These are phyloP conservation scores for Ascomycota sp. DNA, from an alignment of 2,329 filamentous ascomycete species.

Conservation along the genomic window DNA sequence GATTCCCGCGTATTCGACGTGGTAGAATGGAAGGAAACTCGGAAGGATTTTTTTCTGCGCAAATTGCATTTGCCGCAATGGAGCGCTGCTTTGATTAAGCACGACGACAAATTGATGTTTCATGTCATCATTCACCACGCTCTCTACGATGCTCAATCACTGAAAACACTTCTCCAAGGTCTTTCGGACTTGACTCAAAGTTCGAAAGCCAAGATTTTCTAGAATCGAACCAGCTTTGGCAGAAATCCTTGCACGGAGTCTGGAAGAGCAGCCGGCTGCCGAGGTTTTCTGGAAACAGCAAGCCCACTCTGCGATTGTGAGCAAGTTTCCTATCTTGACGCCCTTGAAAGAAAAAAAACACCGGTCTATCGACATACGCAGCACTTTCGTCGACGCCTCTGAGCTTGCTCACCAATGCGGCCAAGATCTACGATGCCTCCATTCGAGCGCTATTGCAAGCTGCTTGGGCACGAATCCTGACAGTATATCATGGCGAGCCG, in stretches of 20 bases:
- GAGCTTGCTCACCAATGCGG: constrained; percentile 28
- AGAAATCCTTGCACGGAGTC: constrained; percentile 17
- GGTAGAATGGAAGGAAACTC: constrained; percentile 15
- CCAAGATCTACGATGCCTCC: constrained; percentile 38
- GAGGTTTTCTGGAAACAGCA: constrained; percentile 40
- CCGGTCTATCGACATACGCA: constrained; percentile 13
- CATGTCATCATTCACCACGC: constrained; percentile 48
- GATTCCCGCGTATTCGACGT: constrained; percentile 8
- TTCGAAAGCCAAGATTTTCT: constrained; percentile 2
- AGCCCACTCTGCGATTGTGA: constrained; percentile 30
- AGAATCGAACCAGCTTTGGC: constrained; percentile 16
- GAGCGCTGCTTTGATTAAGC: constrained; percentile 28
- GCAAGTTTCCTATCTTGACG: constrained; percentile 55
- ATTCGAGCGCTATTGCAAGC: constrained; percentile 56
- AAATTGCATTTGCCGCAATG: constrained; percentile 37
- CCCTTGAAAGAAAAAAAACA: constrained; percentile 26
- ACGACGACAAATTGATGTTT: constrained; percentile 9
- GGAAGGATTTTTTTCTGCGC: constrained; percentile 13
- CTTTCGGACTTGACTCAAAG: constrained; percentile 17
- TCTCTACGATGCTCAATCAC: constrained; percentile 62
- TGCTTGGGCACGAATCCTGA: constrained; percentile 54
- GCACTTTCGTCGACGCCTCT: constrained; percentile 16
- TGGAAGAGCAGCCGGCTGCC: constrained; percentile 11
- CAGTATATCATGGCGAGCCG: constrained; percentile 53
- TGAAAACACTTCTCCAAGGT: constrained; percentile 40